Evolutionary conservation across 345 rosid species (phyloP), one percentile per base, ranked within the genome.

Genomic region (Iberis pinnata): DNA sequence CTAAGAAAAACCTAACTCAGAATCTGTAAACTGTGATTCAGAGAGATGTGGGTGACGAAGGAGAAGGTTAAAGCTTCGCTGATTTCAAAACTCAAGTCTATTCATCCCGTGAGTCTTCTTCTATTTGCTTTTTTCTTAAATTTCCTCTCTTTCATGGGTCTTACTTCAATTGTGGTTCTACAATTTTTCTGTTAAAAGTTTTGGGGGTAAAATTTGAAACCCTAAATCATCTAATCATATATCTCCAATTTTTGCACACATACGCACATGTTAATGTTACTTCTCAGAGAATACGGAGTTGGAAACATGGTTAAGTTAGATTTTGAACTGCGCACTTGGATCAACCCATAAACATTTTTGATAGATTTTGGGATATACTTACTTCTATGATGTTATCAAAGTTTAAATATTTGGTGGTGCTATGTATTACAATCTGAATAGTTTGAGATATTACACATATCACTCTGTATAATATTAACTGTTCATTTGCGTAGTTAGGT

Each of bases 1-100:
- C n/a, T n/a, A n/a, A n/a, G n/a, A n/a, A n/a, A n/a, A n/a, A n/a
- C n/a, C n/a, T n/a, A n/a, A n/a, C n/a, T n/a, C n/a, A n/a, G n/a
- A n/a, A n/a, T n/a, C n/a, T n/a, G n/a, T n/a, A n/a, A n/a, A n/a
- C n/a, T n/a, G n/a, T 18, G 58, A 10, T 24, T 3, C 4, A 19
- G 63, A 55, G 33, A 49, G 62, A 86, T 83, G 95, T 86, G 86
- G 13, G 82, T 86, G 55, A 86, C 82, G 4, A 86, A 84, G 76
- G 97, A 89, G 49, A 82, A 80, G 68, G 87, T 86, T 27, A 87
- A 82, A 64, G 78, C 87, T 38, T 69, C 88, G 15, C 38, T 89
- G 76, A 79, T 76, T 31, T 73, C 89, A 9, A 89, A 89, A 61
- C 63, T 89, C 48, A 79, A 71, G 12, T 94, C 97, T 51, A 59